These are phyloP conservation scores for Globisporangium irregulare DNA, from an alignment of 352 stramenopile genomes.

Conservation along the genomic window DNA sequence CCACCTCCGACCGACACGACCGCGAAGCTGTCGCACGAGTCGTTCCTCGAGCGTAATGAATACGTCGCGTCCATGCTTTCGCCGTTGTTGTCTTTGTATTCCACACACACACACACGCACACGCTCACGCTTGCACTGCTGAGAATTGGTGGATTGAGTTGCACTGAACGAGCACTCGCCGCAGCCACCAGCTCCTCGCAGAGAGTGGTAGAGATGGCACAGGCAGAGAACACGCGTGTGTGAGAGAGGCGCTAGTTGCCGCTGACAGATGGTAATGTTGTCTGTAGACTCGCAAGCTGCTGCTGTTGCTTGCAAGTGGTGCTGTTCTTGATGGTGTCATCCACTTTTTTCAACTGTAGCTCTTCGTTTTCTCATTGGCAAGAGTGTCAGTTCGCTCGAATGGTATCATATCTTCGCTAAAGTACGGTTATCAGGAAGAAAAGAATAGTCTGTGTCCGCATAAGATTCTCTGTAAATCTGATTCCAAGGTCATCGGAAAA, in stretches of 20 bases:
- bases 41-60: conserved; percentile 14
- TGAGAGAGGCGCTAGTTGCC: background rate
- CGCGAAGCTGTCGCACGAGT: conserved; percentile 38
- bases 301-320: background rate
- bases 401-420: background rate
- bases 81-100: background rate
- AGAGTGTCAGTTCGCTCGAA: background rate
- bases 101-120: background rate
- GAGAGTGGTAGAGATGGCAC: conserved; percentile 3
- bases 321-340: background rate
- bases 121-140: background rate
- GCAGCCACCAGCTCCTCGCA: background rate
- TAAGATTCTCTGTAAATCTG: background rate
- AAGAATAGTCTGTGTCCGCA: background rate
- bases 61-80: conserved; percentile 12
- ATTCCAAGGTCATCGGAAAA: background rate
- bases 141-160: background rate
- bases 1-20: background rate
- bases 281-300: background rate
- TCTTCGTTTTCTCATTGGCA: background rate
- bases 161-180: background rate
- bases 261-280: background rate
- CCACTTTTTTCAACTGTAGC: background rate
- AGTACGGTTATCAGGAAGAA: conserved; percentile 16
- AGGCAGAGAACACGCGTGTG: background rate